Conservation (phyloP, 1,284 basidiomycete genomes). For the Tetrapyrgos nigripes region DNA sequence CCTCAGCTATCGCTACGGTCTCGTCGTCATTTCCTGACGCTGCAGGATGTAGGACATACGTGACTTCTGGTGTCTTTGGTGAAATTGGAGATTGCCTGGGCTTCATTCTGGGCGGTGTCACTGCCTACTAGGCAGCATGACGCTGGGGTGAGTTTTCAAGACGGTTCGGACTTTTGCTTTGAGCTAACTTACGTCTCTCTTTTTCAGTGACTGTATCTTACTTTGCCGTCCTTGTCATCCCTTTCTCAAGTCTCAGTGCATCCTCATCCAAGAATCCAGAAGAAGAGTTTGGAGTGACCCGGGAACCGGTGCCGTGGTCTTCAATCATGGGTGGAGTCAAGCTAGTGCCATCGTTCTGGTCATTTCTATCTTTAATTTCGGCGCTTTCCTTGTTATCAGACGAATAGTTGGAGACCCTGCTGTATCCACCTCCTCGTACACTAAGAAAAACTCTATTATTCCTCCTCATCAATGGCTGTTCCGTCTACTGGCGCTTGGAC, state of each 20-base stretch:
- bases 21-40: conserved; percentile 16
- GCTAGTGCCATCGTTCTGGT: conserved; percentile 21
- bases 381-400: conserved; percentile 21
- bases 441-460: conserved; percentile 20
- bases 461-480: conserved; percentile 25
- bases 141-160: conserved; percentile 22
- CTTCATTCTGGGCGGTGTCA: conserved; percentile 23
- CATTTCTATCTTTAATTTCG: conserved; percentile 21
- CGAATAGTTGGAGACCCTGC: conserved; percentile 21
- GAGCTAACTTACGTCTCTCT: not conserved
- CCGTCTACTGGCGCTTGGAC: conserved; percentile 24
- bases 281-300: conserved; percentile 21
- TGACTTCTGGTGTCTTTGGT: conserved; percentile 22
- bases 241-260: conserved; percentile 22
- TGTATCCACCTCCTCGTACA: conserved; percentile 19
- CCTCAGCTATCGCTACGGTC: conserved; percentile 24
- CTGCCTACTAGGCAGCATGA: conserved; percentile 20
- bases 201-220: not conserved
- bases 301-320: conserved; percentile 22
- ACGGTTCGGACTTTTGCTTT: not conserved
- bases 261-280: conserved; percentile 11
- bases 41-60: conserved; percentile 20
- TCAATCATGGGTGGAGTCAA: conserved; percentile 24
- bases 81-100: conserved; percentile 22
- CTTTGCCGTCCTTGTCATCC: conserved; percentile 16